Percentiles rank a stretch among this genome's conserved stretches.
phyloP scores from a whole-genome alignment of 805 yeast species.

The Candida loeiensis region DNA sequence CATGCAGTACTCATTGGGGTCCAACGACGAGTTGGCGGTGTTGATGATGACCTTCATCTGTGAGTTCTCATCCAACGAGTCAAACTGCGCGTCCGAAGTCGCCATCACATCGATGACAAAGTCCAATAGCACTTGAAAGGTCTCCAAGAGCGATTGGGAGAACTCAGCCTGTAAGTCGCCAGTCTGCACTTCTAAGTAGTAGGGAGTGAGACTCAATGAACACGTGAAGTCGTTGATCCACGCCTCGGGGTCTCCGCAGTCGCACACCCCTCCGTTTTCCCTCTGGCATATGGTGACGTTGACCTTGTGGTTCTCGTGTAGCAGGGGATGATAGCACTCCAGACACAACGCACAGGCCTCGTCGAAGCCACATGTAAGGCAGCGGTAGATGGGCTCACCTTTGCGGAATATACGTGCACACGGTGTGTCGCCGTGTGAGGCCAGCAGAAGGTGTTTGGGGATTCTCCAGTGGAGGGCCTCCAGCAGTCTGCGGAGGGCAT shows the following conservation, averaged over 20 bases:
- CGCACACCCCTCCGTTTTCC: constrained; percentile 79
- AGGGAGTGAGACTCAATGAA: constrained; percentile 15
- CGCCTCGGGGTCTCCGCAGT: constrained; percentile 87
- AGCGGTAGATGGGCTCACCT: constrained; percentile 81
- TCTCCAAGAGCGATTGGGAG: constrained; percentile 29
- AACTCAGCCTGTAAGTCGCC: constrained; percentile 44
- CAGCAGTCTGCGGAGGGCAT: constrained; percentile 19
- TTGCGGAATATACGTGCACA: constrained; percentile 69
- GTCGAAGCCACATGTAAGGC: constrained; percentile 72
- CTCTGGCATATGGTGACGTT: constrained; percentile 60
- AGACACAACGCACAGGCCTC: constrained; percentile 84
- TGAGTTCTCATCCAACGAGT: constrained; percentile 1
- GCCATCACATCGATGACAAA: constrained; percentile 60
- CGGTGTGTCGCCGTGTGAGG: constrained; percentile 58
- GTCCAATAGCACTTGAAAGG: constrained; percentile 51
- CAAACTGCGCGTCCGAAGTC: constrained; percentile 41
- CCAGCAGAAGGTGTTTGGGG: constrained; percentile 1
- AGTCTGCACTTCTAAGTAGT: background rate
- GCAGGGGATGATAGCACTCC: constrained; percentile 64
- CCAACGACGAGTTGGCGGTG: background rate
- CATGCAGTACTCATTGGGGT: background rate
- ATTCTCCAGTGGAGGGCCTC: background rate
- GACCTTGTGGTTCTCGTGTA: constrained; percentile 72
- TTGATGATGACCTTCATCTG: background rate
- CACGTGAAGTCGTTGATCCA: constrained; percentile 61